These are phyloP conservation scores for Plantago coronopus DNA, from an alignment of 305 asterid genomes.

Conservation along the genomic window DNA sequence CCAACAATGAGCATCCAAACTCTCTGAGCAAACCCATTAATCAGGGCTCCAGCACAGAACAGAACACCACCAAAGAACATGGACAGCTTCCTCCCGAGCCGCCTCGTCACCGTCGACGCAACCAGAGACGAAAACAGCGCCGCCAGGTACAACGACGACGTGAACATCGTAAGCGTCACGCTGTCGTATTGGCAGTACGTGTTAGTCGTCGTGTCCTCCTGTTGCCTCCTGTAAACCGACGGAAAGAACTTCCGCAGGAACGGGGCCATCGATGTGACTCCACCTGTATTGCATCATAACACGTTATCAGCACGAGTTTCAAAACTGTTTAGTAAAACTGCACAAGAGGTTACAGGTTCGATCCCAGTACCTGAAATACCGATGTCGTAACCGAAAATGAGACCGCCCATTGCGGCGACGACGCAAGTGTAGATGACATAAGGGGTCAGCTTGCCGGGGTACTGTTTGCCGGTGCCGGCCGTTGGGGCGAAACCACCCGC, in stretches of 20 bases:
- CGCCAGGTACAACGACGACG: slow-evolving; percentile 64
- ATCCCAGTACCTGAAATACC: slow-evolving; percentile 73
- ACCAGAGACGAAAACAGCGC: slow-evolving; percentile 52
- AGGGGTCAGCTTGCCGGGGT: slow-evolving; percentile 69
- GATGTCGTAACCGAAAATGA: slow-evolving; percentile 83
- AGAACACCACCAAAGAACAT: slow-evolving; percentile 61
- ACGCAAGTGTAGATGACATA: slow-evolving; percentile 65
- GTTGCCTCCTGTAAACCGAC: slow-evolving; percentile 35
- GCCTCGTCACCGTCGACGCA: slow-evolving; percentile 55
- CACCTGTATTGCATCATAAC: slow-evolving; percentile 28
- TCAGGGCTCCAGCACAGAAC: slow-evolving; percentile 58
- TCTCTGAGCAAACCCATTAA: slow-evolving; percentile 45
- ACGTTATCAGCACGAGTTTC: too few relatives aligned
- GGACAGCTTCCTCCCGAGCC: slow-evolving; percentile 48
- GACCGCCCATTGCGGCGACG: slow-evolving; percentile 94
- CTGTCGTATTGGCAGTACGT: slow-evolving; percentile 73
- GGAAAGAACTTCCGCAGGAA: slow-evolving; percentile 46
- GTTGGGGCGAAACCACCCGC: slow-evolving; percentile 53
- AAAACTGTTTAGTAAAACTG: neutral
- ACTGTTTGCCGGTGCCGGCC: slow-evolving; percentile 53
- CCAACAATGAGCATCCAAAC: slow-evolving; percentile 63
- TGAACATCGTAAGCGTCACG: slow-evolving; percentile 45
- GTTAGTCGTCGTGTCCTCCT: slow-evolving; percentile 37
- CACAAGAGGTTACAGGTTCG: neutral
- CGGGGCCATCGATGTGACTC: slow-evolving; percentile 57